Base-by-base conservation (phyloP, 176 grass and related monocot species). In the Cymbopogon citratus region DNA sequence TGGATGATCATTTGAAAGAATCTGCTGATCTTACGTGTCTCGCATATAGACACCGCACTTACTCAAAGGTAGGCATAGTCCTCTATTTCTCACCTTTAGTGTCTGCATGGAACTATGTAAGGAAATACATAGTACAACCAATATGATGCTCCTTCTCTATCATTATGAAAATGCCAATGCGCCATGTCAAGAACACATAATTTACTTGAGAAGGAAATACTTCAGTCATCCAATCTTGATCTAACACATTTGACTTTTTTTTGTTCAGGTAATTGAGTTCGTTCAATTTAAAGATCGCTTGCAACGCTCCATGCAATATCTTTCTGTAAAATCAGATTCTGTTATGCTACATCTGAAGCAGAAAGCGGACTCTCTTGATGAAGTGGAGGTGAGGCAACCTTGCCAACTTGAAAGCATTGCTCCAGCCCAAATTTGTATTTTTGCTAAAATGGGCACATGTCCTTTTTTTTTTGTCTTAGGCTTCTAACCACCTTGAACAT, bases 1-100 rank as follows among this genome's bases (percentile, higher is more conserved):
- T 92, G 90, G 91, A 95, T 78, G 93, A 99, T 77, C 93, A 99
- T 92, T 91, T 92, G 83, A 89, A 90, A 93, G 96, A 95, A 93
- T 92, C 96, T 81, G 96, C 90, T 87, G 96, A 99, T 80, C 87
- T 95, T 77, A 93, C 93, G 1, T 95, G 90, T 86, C 89, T 99
- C 51, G 96, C 96, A 26, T 99, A 95, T 86, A 85, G 89, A 31
- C 89, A 99, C 74, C 89, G 89, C 72, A 93, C 92, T 73, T 99
- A 99, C 76, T 93, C 96, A 40, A 95, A 94, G 80, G 96, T 95
- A 83, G 77, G 45, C 33, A 73, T 24, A 43, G 0, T 11, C 13
- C 4, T 14, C 26, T 44, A 34, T 34, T 66, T 60, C 16, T 81
- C 9, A 26, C 28, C 12, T 23, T 6, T 63, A 52, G 16, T 10